Conservation (phyloP, 768 basidiomycete genomes). For the Lactifluus volemus region DNA sequence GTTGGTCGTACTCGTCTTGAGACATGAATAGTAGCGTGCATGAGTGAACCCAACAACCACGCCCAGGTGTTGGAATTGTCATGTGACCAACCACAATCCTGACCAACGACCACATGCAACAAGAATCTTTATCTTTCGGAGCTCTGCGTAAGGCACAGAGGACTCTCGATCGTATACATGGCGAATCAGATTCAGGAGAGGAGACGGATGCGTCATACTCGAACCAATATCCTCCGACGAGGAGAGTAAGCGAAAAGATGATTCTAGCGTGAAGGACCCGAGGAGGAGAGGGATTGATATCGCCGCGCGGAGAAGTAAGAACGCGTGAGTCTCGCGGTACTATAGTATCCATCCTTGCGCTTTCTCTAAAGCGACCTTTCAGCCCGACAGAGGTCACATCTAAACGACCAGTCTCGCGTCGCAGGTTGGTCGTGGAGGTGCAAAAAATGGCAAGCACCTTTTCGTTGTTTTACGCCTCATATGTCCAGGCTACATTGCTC, state of each 20-base stretch:
- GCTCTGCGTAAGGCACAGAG: constrained; percentile 16
- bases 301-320: constrained; percentile 63
- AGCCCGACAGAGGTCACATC: constrained; percentile 81
- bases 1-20: constrained; percentile 42
- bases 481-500: not conserved
- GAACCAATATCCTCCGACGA: not conserved
- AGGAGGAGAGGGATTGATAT: constrained; percentile 23
- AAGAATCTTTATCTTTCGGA: constrained; percentile 10
- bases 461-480: not conserved
- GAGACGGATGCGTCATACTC: constrained; percentile 4
- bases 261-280: constrained; percentile 28
- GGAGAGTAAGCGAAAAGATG: not conserved
- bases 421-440: constrained; percentile 59
- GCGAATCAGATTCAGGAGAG: not conserved
- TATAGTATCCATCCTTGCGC: not conserved
- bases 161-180: constrained; percentile 12
- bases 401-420: constrained; percentile 74
- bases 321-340: constrained; percentile 59
- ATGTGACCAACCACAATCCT: too few relatives aligned
- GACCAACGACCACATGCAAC: not conserved
- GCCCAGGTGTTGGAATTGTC: not conserved
- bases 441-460: constrained; percentile 45
- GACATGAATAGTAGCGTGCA: not conserved
- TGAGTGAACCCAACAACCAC: not conserved
- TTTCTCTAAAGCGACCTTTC: not conserved